These are phyloP conservation scores for Quaeritorhiza haematococci DNA, from an alignment of 371 early-diverging fungal genomes.

Conservation along the genomic window DNA sequence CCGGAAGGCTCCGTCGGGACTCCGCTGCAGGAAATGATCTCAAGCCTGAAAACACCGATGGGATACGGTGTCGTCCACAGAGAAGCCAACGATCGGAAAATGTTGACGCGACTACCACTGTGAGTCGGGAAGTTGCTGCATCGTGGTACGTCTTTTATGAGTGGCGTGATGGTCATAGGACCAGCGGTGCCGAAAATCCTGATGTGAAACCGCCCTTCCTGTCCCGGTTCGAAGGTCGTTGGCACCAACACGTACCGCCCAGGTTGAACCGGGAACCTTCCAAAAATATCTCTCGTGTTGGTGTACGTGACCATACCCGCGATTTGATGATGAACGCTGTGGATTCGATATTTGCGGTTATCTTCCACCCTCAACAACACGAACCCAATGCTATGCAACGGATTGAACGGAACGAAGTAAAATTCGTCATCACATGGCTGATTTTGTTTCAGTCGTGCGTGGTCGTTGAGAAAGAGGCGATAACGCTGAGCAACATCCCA, in stretches of 20 bases:
- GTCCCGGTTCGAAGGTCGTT: conserved; percentile 26
- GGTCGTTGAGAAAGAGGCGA: no score
- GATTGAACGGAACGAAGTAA: neutral
- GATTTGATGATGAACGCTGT: conserved; percentile 20
- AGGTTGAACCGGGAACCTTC: conserved; percentile 12
- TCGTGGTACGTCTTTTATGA: no score
- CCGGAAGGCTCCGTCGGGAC: no score
- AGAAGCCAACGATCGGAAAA: no score
- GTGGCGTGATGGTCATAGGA: no score
- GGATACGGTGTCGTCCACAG: no score
- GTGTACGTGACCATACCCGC: conserved; percentile 30
- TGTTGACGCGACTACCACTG: no score
- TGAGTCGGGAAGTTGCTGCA: no score
- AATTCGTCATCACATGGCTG: conserved; percentile 3
- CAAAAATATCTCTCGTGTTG: conserved; percentile 34
- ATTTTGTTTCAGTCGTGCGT: conserved; percentile 24
- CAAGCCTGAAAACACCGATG: no score
- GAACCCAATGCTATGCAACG: conserved; percentile 22
- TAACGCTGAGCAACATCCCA: conserved; percentile 6
- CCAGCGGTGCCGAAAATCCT: conserved; percentile 23
- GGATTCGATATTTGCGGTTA: conserved; percentile 38
- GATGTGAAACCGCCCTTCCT: conserved; percentile 32
- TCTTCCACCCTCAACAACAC: conserved; percentile 32
- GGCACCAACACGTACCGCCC: conserved; percentile 38
- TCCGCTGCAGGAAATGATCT: no score